phyloP scores from a whole-genome alignment of 2,329 filamentous ascomycete genomes.

The Paraphoma chrysanthemicola region DNA sequence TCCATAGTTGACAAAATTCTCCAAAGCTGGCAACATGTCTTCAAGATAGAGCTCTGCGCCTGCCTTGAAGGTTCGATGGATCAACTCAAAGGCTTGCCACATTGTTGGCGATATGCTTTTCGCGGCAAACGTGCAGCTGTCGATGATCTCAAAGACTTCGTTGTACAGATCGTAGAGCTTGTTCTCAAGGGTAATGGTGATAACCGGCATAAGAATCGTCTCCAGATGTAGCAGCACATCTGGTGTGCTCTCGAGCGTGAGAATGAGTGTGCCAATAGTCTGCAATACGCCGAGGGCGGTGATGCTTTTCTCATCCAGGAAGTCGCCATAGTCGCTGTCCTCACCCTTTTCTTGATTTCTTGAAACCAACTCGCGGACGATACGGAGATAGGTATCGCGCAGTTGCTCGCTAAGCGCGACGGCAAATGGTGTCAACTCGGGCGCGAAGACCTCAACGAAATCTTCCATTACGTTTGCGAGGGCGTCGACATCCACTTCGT shows the following conservation, averaged over 20 bases:
- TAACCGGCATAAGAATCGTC: slow-evolving; percentile 95
- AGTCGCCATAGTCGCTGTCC: slow-evolving; percentile 84
- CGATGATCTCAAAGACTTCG: slow-evolving; percentile 98
- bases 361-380: slow-evolving; percentile 89
- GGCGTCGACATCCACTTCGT: slow-evolving; percentile 97
- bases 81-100: slow-evolving; percentile 98
- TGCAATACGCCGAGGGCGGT: slow-evolving; percentile 95
- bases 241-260: slow-evolving; percentile 95
- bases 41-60: slow-evolving; percentile 97
- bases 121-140: slow-evolving; percentile 97
- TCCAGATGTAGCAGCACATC: slow-evolving; percentile 95
- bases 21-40: slow-evolving; percentile 96
- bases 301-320: slow-evolving; percentile 97
- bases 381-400: slow-evolving; percentile 92
- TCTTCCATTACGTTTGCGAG: slow-evolving; percentile 99
- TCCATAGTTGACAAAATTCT: slow-evolving; percentile 97
- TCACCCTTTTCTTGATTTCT: slow-evolving; percentile 78
- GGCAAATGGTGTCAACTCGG: slow-evolving; percentile 94
- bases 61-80: slow-evolving; percentile 95
- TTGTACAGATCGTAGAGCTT: slow-evolving; percentile 98
- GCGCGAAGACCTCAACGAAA: slow-evolving; percentile 98
- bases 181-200: slow-evolving; percentile 94
- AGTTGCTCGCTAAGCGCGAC: slow-evolving; percentile 95
- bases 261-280: slow-evolving; percentile 95
- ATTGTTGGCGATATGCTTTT: slow-evolving; percentile 95